phyloP scores from a whole-genome alignment of 805 yeast genomes.

The Brettanomyces sp. region DNA sequence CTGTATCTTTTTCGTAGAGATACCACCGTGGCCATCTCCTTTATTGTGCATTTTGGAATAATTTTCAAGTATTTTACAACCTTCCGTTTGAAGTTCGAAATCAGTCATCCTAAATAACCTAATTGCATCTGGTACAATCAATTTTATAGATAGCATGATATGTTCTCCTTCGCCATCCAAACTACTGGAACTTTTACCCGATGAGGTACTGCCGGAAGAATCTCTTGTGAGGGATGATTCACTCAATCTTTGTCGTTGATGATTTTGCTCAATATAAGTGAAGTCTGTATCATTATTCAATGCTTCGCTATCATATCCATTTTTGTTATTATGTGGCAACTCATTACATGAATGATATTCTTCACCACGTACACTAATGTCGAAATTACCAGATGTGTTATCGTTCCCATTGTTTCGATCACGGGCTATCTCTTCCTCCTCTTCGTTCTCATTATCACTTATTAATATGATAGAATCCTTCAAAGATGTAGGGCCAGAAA shows the following conservation, averaged over 20 bases:
- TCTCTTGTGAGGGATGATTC: background rate
- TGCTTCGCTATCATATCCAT: background rate
- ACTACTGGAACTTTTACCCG: background rate
- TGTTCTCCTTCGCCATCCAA: background rate
- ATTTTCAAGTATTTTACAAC: conserved; percentile 5
- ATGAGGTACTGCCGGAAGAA: background rate
- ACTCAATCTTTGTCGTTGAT: conserved; percentile 1
- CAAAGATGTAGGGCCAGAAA: background rate
- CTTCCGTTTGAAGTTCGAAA: background rate
- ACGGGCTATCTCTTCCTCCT: background rate
- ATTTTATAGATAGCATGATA: conserved; percentile 4
- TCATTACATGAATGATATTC: no score
- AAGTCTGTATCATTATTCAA: conserved; percentile 7
- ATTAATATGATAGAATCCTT: conserved; percentile 2
- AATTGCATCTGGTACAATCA: conserved; percentile 14
- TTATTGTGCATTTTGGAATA: conserved; percentile 16
- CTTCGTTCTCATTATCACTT: conserved; percentile 1
- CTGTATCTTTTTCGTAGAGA: background rate
- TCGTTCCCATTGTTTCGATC: conserved; percentile 2
- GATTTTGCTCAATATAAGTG: conserved; percentile 16
- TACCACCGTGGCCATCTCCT: conserved; percentile 9
- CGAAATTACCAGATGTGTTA: background rate
- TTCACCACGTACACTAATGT: no score
- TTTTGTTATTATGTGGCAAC: no score
- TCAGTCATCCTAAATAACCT: conserved; percentile 6